phyloP scores from a whole-genome alignment of 2,329 filamentous ascomycete genomes.

The Fusarium pseudonygamai region DNA sequence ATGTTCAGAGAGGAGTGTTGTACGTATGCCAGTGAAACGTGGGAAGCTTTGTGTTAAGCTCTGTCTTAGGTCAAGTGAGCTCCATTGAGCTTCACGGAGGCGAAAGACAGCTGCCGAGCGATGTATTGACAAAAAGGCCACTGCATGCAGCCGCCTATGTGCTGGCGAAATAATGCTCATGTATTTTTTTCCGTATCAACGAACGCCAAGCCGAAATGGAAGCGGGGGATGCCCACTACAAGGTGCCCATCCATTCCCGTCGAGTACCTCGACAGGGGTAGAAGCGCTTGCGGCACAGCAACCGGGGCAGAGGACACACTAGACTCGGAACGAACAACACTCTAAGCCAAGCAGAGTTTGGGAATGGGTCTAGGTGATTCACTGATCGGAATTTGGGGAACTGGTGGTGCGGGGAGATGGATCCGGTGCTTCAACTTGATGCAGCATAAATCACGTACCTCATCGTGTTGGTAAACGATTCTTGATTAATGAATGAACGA shows the following conservation, averaged over 20 bases:
- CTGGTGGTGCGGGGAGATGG: slow-evolving; percentile 25
- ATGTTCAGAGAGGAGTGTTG: slow-evolving; percentile 6
- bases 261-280: slow-evolving; percentile 12
- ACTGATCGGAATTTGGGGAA: slow-evolving; percentile 23
- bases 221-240: slow-evolving; percentile 27
- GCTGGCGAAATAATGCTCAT: background rate
- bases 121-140: slow-evolving; percentile 11
- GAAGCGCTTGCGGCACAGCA: slow-evolving; percentile 30
- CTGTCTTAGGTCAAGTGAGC: slow-evolving; percentile 31
- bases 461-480: slow-evolving; percentile 8
- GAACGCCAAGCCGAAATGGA: slow-evolving; percentile 29
- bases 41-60: slow-evolving; percentile 31
- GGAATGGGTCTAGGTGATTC: slow-evolving; percentile 24
- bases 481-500: background rate
- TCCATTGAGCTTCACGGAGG: slow-evolving; percentile 16
- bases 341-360: slow-evolving; percentile 21
- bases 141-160: background rate
- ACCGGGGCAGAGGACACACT: slow-evolving; percentile 25
- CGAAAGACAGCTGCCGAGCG: background rate
- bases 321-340: slow-evolving; percentile 15
- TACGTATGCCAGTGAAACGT: slow-evolving; percentile 24
- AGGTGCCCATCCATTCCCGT: slow-evolving; percentile 21
- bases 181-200: background rate
- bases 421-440: background rate
- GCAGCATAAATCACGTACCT: slow-evolving; percentile 25